Base-by-base conservation (phyloP, 345 rosid genomes). In the Salix caprea region DNA sequence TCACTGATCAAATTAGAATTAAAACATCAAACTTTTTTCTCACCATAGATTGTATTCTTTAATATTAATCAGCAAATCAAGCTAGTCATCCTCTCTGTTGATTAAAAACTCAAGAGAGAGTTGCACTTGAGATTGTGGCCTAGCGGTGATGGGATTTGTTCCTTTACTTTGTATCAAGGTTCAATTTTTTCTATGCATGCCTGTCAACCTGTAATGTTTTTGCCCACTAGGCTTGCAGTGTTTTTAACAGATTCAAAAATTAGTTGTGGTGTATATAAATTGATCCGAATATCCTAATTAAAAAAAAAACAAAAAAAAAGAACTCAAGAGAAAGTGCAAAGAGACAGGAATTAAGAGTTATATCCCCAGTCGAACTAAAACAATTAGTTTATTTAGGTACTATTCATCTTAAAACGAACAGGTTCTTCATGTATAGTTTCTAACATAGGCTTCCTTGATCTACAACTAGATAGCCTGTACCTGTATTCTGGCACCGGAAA, bases 381-480 rank as follows among this genome's bases (percentile, higher is more conserved):
- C 21, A 30, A 6, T 65, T 28, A 13, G 10, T 58, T n/a, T n/a
- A n/a, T 58, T 58, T 66, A 32, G 6, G 6, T 24, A 40, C 26
- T 46, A 11, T 14, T n/a, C 21, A 67, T 67, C 73, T 64, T 13
- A 42, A 36, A 79, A 36, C 50, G 74, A 42, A 61, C 26, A 4
- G 82, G 70, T 46, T 74, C 77, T 79, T 79, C 82, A 46, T 61
- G 61, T n/a, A 79, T 79, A 62, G 82, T 79, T 50, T 79, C 82
- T 40, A 79, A 36, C 70, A 62, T 61, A 5, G 82, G 82, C 42
- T 79, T 79, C n/a, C 77, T 73, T 48, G 82, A 79, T 50, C 82
- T 79, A 34, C 74, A 74, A 40, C 21, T 24, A 61, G 77, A 79
- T 68, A 79, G 70, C 48, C 77, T 74, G 21, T 79, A 61, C 32